Base-by-base conservation (phyloP, 441 rosid genomes). In the Jatropha podagrica region DNA sequence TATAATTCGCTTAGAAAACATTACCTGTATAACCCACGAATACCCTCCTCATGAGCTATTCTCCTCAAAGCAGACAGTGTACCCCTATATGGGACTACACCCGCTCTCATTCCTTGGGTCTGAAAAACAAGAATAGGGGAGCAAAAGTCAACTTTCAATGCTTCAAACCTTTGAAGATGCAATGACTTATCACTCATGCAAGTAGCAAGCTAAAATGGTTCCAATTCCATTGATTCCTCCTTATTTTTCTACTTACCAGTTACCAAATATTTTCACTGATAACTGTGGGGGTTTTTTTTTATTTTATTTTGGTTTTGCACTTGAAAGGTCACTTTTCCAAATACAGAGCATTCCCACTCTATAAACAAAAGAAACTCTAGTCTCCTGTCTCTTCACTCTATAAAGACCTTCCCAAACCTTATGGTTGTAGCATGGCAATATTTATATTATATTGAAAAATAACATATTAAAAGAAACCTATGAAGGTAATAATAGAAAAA, bases 1-100 rank as follows among this genome's bases (percentile, higher is more conserved):
- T 15, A 38, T 40, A 27, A n/a, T 69, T 38, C 54, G 27, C 44
- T 11, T 4, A 9, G 62, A 59, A 82, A 68, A 74, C 65, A 77
- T 44, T 65, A 96, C 98, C 98, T 92, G 79, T 96, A 93, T 58
- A 96, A 79, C 65, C 99, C 99, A 61, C 94, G 91, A 0, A 96
- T 56, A 61, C 99, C 98, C 86, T 96, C 98, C 84, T 93, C 94
- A 18, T 60, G 87, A 38, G 86, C 81, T 74, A 96, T 93, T 86
- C 98, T 90, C 76, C 83, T 88, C 76, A 96, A 85, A 73, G 99
- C 99, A 79, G 96, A 89, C 69, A 86, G 78, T 56, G 90, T 85
- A 56, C 95, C 84, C 79, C 84, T 86, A 68, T 96, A 96, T 37
- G 99, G 99, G 74, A 93, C 88, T 65, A 91, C 91, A 46, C 81